phyloP scores from a whole-genome alignment of 2,329 filamentous ascomycete genomes.

The Xylaria sp. region DNA sequence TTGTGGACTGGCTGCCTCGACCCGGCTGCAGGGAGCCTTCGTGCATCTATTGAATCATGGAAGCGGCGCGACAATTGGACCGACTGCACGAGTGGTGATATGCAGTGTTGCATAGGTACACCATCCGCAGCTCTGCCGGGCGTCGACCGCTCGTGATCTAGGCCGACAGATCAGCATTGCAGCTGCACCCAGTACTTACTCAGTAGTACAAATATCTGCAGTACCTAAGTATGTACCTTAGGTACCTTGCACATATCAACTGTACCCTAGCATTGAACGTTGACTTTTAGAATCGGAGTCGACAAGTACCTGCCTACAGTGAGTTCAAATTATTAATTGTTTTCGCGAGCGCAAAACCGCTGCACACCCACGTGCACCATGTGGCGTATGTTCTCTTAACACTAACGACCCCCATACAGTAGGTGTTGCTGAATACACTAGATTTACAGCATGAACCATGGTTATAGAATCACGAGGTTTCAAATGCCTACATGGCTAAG shows the following conservation, averaged over 20 bases:
- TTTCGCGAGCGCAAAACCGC: not conserved
- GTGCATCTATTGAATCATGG: conserved; percentile 37
- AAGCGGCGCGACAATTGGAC: conserved; percentile 24
- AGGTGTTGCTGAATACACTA: not conserved
- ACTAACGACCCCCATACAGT: not conserved
- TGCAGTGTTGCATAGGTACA: conserved; percentile 41
- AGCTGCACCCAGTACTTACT: not conserved
- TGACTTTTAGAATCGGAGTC: not conserved
- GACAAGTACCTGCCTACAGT: not conserved
- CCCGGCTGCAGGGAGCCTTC: conserved; percentile 41
- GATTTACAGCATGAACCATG: not conserved
- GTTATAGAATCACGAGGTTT: not conserved
- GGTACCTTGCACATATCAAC: not conserved
- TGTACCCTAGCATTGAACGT: not conserved
- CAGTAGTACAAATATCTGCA: no score
- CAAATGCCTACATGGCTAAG: not conserved
- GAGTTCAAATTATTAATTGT: not conserved
- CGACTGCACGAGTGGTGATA: conserved; percentile 21
- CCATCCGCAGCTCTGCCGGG: conserved; percentile 17
- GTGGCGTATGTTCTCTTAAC: not conserved
- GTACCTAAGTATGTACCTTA: no score
- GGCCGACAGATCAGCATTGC: conserved; percentile 11
- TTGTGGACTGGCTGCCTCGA: conserved; percentile 31
- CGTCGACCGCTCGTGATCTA: conserved; percentile 18
- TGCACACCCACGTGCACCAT: not conserved